Base-by-base conservation (phyloP, 1,284 basidiomycete species). In the Acaromyces ingoldii region DNA sequence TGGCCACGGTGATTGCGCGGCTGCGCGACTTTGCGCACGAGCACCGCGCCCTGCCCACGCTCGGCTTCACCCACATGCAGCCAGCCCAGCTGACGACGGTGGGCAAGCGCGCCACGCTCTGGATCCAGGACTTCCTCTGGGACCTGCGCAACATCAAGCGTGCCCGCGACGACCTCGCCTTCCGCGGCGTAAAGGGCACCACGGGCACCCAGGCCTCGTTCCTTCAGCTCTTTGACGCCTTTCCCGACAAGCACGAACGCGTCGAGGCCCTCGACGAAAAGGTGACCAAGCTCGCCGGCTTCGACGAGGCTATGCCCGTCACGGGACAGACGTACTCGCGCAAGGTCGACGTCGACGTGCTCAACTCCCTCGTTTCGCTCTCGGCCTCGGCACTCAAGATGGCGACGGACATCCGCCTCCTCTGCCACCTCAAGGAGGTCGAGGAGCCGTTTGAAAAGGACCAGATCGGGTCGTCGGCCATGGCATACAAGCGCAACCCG, bases 401-500 rank as follows among this genome's bases (percentile, higher is more conserved):
- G 67, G 92, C 88, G 0, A 98, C 93, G 1, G 95, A 98, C 76
- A 85, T 98, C 58, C 97, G 72, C 26, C 63, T 74, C 10, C 57
- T 74, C 24, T 74, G 72, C 55, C 67, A 73, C 55, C 55, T 74
- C 10, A 74, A 99, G 81, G 95, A 98, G 83, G 81, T 99, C 42
- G 95, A 99, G 78, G 95, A 99, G 76, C 95, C 95, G 0, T 98
- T 98, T 76, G 95, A 99, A 78, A 89, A 91, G 62, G 93, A 93
- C 49, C 95, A 99, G 80, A 98, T 98, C 65, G 95, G 95, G n/a
- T 76, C 75, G 57, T 74, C 63, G n/a, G 92, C 92, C 15, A 99
- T 99, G 93, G 93, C 95, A 2, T 99, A 99, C 84, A 98, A 99
- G 80, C 84, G 95, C 57, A 98, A 99, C 78, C 95, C 95, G 1